Evolutionary conservation across 2,329 filamentous ascomycete genomes (phyloP).

Genomic region (Fusarium sp.): DNA sequence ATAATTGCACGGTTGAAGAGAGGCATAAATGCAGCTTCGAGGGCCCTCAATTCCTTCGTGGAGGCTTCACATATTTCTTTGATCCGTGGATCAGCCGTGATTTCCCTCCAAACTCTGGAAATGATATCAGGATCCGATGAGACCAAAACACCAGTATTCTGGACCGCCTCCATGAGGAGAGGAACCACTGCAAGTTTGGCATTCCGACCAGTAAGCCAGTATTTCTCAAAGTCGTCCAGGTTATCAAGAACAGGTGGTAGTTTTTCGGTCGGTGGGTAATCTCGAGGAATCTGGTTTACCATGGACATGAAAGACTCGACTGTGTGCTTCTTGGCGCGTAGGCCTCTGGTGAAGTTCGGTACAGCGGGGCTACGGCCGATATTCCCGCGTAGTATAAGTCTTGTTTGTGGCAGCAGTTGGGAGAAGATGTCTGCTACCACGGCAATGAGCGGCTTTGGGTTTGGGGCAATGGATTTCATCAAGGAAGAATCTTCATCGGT

Average conservation of each 20-base stretch:
- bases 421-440: conserved; percentile 28
- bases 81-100: conserved; percentile 18
- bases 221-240: conserved; percentile 37
- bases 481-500: conserved; percentile 33
- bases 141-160: background rate
- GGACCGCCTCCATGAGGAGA: conserved; percentile 19
- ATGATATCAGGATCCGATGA: conserved; percentile 10
- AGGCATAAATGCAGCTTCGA: conserved; percentile 46
- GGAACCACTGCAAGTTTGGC: conserved; percentile 8
- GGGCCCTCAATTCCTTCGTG: conserved; percentile 4
- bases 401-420: conserved; percentile 18
- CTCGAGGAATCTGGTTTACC: conserved; percentile 11
- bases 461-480: conserved; percentile 24
- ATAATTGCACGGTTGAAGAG: conserved; percentile 46
- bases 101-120: background rate
- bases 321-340: conserved; percentile 26
- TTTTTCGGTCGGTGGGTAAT: background rate
- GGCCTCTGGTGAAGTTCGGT: conserved; percentile 28
- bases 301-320: conserved; percentile 30
- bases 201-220: conserved; percentile 7
- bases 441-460: conserved; percentile 33
- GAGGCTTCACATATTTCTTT: conserved; percentile 19
- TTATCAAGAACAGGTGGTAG: conserved; percentile 16
- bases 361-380: conserved; percentile 15
- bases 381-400: conserved; percentile 20